These are phyloP conservation scores for Penicillium cinerascens DNA, from an alignment of 495 filamentous ascomycete genomes.

Conservation along the genomic window DNA sequence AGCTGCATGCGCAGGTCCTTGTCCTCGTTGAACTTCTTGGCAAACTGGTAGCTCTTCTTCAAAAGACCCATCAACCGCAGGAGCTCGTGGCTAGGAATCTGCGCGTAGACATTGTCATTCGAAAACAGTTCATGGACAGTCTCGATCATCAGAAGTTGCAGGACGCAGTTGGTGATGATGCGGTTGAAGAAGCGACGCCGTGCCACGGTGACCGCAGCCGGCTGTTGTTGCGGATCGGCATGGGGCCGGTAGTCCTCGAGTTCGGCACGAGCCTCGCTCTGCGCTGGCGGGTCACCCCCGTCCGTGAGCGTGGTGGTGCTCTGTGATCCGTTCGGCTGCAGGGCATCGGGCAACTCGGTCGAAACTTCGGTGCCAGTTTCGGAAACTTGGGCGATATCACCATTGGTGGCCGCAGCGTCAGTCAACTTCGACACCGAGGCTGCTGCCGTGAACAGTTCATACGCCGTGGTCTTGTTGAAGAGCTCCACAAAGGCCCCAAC, in stretches of 20 bases:
- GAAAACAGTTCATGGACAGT: constrained; percentile 98
- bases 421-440: constrained; percentile 48
- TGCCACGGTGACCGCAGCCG: constrained; percentile 85
- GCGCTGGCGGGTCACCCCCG: constrained; percentile 36
- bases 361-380: constrained; percentile 20
- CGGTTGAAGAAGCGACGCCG: constrained; percentile 97
- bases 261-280: constrained; percentile 42
- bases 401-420: constrained; percentile 27
- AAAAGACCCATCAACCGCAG: constrained; percentile 88
- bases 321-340: constrained; percentile 61
- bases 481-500: constrained; percentile 93
- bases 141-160: constrained; percentile 98
- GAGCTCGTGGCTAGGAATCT: constrained; percentile 85
- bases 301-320: constrained; percentile 38
- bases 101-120: constrained; percentile 89
- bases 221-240: constrained; percentile 66
- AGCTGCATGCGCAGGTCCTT: constrained; percentile 91
- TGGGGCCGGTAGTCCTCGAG: constrained; percentile 88
- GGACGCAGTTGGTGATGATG: constrained; percentile 98
- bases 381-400: constrained; percentile 27
- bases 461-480: constrained; percentile 89
- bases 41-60: constrained; percentile 93
- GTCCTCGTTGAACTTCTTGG: constrained; percentile 94
- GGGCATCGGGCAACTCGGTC: constrained; percentile 42
- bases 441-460: constrained; percentile 87